Base-by-base conservation (phyloP, 805 yeast genomes). In the Zygosaccharomyces gambellarensis region DNA sequence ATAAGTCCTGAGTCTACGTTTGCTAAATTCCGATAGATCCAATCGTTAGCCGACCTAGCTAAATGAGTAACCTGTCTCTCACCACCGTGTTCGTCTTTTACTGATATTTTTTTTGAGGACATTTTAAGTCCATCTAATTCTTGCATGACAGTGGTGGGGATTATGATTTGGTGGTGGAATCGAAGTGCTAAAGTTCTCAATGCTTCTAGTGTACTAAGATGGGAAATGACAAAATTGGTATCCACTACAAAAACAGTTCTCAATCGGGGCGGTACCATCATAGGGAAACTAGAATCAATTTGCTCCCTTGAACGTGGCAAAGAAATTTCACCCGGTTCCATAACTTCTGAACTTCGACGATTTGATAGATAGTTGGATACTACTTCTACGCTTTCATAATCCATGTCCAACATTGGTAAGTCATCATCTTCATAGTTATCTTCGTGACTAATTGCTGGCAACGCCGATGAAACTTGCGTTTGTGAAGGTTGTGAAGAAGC, bases 71-170 rank as follows among this genome's bases (percentile, higher is more conserved):
- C 73, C 0, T 46, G 45, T 49, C 57, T 41, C n/a, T 39, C 43
- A 2, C 47, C 10, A 17, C 21, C 48, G 43, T 42, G 48, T 8
- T 30, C 40, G 11, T 42, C 46, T 5, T 32, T 25, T 28, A 47
- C 5, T 58, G 40, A 21, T n/a, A 50, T 53, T 30, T 57, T 23
- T 52, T 59, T 48, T 1, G 55, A 47, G 0, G 81, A 72, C 2
- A 63, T 70, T 61, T 90, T 90, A 54, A 90, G 70, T 0, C 90
- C 90, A 67, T 90, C 97, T n/a, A 90, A 72, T 62, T 90, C 98
- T 36, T 71, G 73, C 11, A 87, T 71, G 2, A 85, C 94, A 0
- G 82, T 78, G 4, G 69, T 69, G 0, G 98, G 98, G 3, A 90
- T 71, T 0, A 90, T 71, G 1, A 90, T 70, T 25, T 64, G 58